phyloP scores from a whole-genome alignment of 2,329 filamentous ascomycete species.

The Talaromyces sp. region DNA sequence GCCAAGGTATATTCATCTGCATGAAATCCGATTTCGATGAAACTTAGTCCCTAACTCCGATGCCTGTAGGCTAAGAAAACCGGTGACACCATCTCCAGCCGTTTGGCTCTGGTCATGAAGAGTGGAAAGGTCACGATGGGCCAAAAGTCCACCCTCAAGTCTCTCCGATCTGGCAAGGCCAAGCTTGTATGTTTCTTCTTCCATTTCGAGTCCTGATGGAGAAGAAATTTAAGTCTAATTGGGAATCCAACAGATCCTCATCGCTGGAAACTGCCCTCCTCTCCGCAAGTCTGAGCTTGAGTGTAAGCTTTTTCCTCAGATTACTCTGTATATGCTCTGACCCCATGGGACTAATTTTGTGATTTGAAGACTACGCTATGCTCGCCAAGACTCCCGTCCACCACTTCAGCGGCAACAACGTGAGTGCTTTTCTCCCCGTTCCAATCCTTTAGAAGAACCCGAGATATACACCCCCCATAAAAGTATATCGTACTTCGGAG shows the following conservation, averaged over 20 bases:
- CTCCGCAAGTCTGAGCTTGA: conserved; percentile 97
- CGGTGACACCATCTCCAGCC: conserved; percentile 16
- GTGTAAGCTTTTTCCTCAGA: conserved; percentile 47
- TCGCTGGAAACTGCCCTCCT: conserved; percentile 92
- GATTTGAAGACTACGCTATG: conserved; percentile 16
- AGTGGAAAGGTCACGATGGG: conserved; percentile 64
- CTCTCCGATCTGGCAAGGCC: conserved; percentile 89
- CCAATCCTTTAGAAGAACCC: conserved; percentile 5
- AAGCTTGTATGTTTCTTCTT: conserved; percentile 62
- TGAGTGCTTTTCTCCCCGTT: conserved; percentile 54
- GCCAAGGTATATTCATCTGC: conserved; percentile 10
- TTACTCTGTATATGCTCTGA: background rate
- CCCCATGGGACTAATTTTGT: background rate
- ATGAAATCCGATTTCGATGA: background rate
- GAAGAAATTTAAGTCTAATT: background rate
- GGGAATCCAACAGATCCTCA: conserved; percentile 60
- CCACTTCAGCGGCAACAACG: conserved; percentile 98
- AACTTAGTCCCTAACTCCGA: too few relatives aligned
- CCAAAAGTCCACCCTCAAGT: conserved; percentile 87
- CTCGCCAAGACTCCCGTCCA: conserved; percentile 90
- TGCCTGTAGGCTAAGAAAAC: conserved; percentile 13
- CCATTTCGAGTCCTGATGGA: background rate
- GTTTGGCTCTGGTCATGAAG: conserved; percentile 28
- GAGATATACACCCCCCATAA: conserved; percentile 5
- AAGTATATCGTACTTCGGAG: conserved; percentile 13